Evolutionary conservation across 345 rosid species (phyloP).

Genomic region (Syzygium jambos): DNA sequence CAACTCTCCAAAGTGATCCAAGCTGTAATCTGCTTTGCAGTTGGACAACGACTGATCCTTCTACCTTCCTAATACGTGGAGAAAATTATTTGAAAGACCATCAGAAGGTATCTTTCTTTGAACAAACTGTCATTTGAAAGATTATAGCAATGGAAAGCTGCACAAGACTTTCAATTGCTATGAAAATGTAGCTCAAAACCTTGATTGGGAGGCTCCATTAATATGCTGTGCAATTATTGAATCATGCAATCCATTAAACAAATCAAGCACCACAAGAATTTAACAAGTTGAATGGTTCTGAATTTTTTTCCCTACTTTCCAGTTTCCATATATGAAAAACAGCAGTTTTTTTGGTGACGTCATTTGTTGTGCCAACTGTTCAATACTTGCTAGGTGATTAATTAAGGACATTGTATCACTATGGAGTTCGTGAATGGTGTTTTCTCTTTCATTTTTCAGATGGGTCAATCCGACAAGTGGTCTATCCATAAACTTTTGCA

Average conservation of each 20-base stretch:
- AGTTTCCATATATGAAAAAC: neutral
- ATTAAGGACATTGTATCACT: neutral
- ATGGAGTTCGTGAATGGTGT: neutral
- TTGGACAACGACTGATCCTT: constrained; percentile 75
- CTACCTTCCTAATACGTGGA: constrained; percentile 73
- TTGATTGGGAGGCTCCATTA: neutral
- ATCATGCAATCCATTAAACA: neutral
- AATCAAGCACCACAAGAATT: neutral
- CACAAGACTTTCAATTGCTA: neutral
- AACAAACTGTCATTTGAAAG: neutral
- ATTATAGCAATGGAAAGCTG: neutral
- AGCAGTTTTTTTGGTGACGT: neutral
- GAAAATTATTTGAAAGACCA: constrained; percentile 54
- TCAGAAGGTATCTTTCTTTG: constrained; percentile 40
- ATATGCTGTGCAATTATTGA: neutral
- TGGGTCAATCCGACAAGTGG: neutral
- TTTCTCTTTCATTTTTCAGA: neutral
- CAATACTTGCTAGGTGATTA: neutral
- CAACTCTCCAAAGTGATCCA: constrained; percentile 64
- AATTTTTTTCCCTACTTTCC: neutral
- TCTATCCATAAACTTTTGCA: neutral
- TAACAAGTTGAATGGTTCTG: neutral
- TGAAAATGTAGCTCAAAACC: neutral
- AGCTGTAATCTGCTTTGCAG: constrained; percentile 47
- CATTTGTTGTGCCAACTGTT: neutral